phyloP scores from a whole-genome alignment of 768 basidiomycete genomes.

The Lentinula guzmanii region DNA sequence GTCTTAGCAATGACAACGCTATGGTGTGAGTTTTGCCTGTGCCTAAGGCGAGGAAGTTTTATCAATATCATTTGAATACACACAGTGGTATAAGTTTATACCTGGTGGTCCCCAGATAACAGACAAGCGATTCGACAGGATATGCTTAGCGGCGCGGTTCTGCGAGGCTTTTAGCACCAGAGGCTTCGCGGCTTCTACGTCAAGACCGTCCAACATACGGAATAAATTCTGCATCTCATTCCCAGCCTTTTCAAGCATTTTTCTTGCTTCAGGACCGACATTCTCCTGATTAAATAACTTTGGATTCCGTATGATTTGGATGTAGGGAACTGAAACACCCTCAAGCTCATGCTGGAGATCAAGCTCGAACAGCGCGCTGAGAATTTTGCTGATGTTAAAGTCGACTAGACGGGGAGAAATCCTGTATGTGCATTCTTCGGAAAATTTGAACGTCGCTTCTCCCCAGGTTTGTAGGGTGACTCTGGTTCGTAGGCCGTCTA shows the following conservation, averaged over 20 bases:
- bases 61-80: neutral
- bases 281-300: constrained; percentile 26
- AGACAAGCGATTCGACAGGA: constrained; percentile 36
- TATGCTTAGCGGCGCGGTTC: constrained; percentile 35
- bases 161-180: constrained; percentile 43
- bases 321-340: constrained; percentile 22
- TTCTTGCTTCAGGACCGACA: constrained; percentile 12
- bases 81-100: constrained; percentile 11
- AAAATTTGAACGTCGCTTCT: constrained; percentile 19
- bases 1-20: constrained; percentile 37
- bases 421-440: constrained; percentile 31
- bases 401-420: constrained; percentile 47
- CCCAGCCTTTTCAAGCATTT: constrained; percentile 28
- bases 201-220: constrained; percentile 29
- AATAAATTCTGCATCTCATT: constrained; percentile 33
- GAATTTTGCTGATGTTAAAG: constrained; percentile 42
- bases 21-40: constrained; percentile 52
- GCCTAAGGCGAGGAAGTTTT: constrained; percentile 20
- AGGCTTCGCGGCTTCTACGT: constrained; percentile 24
- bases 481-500: constrained; percentile 23
- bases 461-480: constrained; percentile 36
- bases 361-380: constrained; percentile 39
- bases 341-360: constrained; percentile 29
- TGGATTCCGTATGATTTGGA: constrained; percentile 39
- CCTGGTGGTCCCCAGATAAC: constrained; percentile 50